Conservation (phyloP, 2,329 filamentous ascomycete species). For the Botrytis medusae region DNA sequence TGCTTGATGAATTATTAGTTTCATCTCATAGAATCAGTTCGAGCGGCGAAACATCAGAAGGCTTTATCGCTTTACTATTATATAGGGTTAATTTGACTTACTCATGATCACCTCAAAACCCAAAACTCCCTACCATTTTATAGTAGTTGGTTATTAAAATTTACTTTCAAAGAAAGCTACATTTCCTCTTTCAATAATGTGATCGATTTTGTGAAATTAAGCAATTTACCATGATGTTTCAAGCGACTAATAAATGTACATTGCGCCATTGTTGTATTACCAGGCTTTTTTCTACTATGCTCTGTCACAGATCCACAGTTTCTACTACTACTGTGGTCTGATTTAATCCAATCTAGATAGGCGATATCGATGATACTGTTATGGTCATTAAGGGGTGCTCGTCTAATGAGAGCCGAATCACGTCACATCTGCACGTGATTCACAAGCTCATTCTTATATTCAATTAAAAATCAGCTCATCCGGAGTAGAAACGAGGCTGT, state of each 20-base stretch:
- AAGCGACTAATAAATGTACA: neutral
- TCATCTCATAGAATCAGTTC: neutral
- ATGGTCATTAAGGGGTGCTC: neutral
- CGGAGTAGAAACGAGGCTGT: neutral
- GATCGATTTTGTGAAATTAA: neutral
- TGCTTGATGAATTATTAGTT: neutral
- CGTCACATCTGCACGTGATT: neutral
- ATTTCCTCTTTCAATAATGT: neutral
- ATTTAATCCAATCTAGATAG: accelerated
- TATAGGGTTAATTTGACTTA: accelerated
- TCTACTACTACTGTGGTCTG: neutral
- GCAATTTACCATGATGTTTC: neutral
- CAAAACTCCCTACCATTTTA: accelerated
- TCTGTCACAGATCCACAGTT: neutral
- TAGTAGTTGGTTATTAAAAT: accelerated
- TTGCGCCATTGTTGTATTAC: neutral
- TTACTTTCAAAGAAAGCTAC: neutral
- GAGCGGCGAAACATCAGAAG: neutral
- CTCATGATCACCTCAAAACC: neutral
- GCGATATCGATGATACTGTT: neutral
- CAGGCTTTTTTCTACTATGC: accelerated
- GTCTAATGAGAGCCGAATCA: neutral
- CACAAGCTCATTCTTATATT: neutral
- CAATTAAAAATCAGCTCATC: neutral
- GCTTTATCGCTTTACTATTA: neutral